phyloP scores from a whole-genome alignment of 2,329 filamentous ascomycete species.

The Fusarium sp. region DNA sequence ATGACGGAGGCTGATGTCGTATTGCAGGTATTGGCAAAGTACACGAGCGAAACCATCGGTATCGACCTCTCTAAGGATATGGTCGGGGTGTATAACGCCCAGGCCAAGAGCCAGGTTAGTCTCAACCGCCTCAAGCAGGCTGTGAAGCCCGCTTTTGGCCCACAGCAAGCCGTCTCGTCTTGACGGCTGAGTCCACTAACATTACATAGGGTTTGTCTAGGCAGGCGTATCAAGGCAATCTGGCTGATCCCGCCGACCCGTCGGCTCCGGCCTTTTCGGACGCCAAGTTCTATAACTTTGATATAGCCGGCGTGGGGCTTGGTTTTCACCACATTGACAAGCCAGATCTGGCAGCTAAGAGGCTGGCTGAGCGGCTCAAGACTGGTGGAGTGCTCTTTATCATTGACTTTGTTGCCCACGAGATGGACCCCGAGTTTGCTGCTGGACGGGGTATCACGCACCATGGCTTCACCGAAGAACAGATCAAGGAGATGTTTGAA shows the following conservation, averaged over 20 bases:
- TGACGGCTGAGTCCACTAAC: constrained; percentile 8
- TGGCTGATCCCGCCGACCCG: constrained; percentile 60
- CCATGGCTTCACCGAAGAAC: constrained; percentile 72
- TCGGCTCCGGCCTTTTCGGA: constrained; percentile 68
- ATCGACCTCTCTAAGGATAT: constrained; percentile 80
- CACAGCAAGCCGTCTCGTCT: not conserved
- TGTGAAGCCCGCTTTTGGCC: not conserved
- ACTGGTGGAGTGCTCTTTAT: constrained; percentile 76
- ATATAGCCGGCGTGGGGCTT: constrained; percentile 72
- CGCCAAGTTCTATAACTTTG: constrained; percentile 75
- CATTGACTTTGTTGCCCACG: constrained; percentile 74
- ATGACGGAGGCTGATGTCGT: constrained; percentile 4
- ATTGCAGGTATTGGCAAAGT: constrained; percentile 38
- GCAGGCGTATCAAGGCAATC: constrained; percentile 68
- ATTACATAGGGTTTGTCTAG: constrained; percentile 56
- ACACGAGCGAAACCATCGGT: constrained; percentile 69
- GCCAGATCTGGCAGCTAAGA: constrained; percentile 68
- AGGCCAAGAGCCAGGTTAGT: constrained; percentile 65
- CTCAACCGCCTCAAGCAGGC: not conserved
- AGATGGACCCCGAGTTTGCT: constrained; percentile 39
- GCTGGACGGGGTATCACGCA: constrained; percentile 68
- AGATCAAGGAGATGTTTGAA: constrained; percentile 71
- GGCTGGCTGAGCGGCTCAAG: constrained; percentile 71
- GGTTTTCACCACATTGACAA: constrained; percentile 78
- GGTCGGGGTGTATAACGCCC: constrained; percentile 74